A percentile compares a stretch with the other conserved stretches of the same genome.
These are phyloP conservation scores for Eremomyces bilateralis DNA, from an alignment of 495 filamentous ascomycete species.

Conservation along the genomic window DNA sequence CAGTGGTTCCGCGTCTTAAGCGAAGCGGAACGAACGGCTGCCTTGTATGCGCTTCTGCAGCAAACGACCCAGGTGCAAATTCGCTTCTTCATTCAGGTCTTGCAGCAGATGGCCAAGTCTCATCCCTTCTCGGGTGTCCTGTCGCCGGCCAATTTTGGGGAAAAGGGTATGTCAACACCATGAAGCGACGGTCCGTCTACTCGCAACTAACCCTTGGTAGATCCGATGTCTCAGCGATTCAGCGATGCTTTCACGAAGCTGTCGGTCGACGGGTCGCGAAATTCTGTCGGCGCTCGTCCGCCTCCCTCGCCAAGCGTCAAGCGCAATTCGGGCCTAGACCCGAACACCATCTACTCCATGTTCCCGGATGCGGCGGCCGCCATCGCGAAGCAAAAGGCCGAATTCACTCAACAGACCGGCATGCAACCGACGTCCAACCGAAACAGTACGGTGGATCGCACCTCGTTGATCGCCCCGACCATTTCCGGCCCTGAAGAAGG, in stretches of 20 bases:
- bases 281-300: slow-evolving; percentile 56
- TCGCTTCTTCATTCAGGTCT: slow-evolving; percentile 93
- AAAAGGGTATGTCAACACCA: slow-evolving; percentile 48
- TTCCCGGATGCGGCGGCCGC: slow-evolving; percentile 96
- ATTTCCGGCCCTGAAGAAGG: slow-evolving; percentile 40
- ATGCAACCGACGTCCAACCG: slow-evolving; percentile 78
- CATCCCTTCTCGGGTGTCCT: slow-evolving; percentile 94
- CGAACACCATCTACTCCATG: slow-evolving; percentile 95
- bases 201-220: slow-evolving; percentile 24
- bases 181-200: neutral
- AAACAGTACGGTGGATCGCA: slow-evolving; percentile 70
- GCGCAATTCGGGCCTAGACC: slow-evolving; percentile 77
- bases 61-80: slow-evolving; percentile 98
- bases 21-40: slow-evolving; percentile 88
- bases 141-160: slow-evolving; percentile 81
- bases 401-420: slow-evolving; percentile 86
- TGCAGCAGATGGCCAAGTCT: slow-evolving; percentile 95
- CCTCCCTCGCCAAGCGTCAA: slow-evolving; percentile 50
- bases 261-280: slow-evolving; percentile 63
- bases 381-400: slow-evolving; percentile 90
- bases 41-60: slow-evolving; percentile 84
- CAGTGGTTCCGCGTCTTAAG: slow-evolving; percentile 98
- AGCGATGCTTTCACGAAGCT: slow-evolving; percentile 97
- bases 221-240: slow-evolving; percentile 91
- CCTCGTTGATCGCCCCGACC: slow-evolving; percentile 55